Base-by-base conservation (phyloP, 129 eudicot genomes). In the Flaveria robusta region DNA sequence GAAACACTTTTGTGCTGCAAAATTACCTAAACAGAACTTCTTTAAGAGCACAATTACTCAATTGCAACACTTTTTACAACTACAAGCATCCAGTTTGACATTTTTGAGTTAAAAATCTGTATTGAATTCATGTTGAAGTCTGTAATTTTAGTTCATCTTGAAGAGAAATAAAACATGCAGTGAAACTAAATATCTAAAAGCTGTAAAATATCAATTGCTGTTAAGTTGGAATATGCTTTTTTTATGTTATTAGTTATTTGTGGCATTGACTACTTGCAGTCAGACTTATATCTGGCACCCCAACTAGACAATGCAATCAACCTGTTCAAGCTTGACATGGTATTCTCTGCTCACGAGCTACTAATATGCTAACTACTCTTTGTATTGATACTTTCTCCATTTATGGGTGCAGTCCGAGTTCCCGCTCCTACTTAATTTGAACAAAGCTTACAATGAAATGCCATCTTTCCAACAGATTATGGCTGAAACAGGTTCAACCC, bases 221-320 rank as follows among this genome's bases (percentile, higher is more conserved):
- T 58, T 74, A 7, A 29, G 31, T 49, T 64, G 37, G 34, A 46
- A 62, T 52, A 22, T 22, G 19, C 18, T 52, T 77, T n/a, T 9
- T 26, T 10, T 1, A 41, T 42, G 23, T 42, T 39, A n/a, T 43
- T 60, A 59, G 4, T 2, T 43, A 58, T 71, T 15, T 63, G 20
- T 50, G 29, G 5, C 66, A 79, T 71, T 65, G 68, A 27, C 41
- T 72, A 72, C 68, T 66, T 73, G 83, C 91, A 89, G 96, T 90
- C 96, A 52, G 97, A 92, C 78, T 73, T 88, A 69, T 93, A 83
- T 82, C 75, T 93, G 37, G 97, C 96, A 66, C 98, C 98, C 46
- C 97, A 93, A 85, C 72, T 93, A 31, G 81, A 87, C 75, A 88
- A 74, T 65, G 92, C 96, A 59, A 78, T 87, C 65, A 78, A 67